Evolutionary conservation across 306 rosid genomes (phyloP), one percentile per base, ranked within the genome.

Genomic region (Begonia masoniana): DNA sequence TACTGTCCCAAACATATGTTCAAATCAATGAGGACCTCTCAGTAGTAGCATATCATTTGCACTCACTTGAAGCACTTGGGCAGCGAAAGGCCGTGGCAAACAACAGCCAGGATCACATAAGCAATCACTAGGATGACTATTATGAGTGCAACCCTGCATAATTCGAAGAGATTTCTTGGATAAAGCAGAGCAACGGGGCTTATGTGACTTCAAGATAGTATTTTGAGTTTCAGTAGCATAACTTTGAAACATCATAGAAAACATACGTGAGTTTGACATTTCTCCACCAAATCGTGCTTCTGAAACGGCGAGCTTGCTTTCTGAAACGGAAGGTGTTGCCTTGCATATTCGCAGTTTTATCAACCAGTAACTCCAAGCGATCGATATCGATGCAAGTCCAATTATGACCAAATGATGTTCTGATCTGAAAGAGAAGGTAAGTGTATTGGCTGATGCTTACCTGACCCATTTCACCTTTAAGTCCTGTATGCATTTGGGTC

Each of bases 381-480:
- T 39, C 42, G 24, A 21, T 23, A 45, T 14, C 53, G 24, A 50
- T 51, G 15, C 45, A 56, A 43, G 46, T 55, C 36, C 39, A 31
- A 31, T 31, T 31, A 31, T 31, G 39, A 31, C 9, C 39, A 31
- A 31, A 31, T 31, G 39, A 31, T 31, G 39, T 31, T 31, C 8
- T 31, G 39, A 31, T 31, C 39, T 6, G 8, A 31, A 31, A 1
- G 8, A 31, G 39, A 31, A 31, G 8, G 39, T 0, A 5, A 31
- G 39, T 31, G 39, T 31, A 31, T 7, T 31, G 8, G 39, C 39
- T 31, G 39, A 31, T 14, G 42, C 15, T 68, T 51, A 92, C 99
- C 99, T 92, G 99, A 59, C 83, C 75, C 99, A 92, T 92, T 87
- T 92, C 99, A 54, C 99, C 99, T 76, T 79, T 87, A 49, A 92